A percentile compares a stretch with the other conserved stretches of the same genome.
phyloP scores from a whole-genome alignment of 306 rosid genomes.

The Citrullus amarus region DNA sequence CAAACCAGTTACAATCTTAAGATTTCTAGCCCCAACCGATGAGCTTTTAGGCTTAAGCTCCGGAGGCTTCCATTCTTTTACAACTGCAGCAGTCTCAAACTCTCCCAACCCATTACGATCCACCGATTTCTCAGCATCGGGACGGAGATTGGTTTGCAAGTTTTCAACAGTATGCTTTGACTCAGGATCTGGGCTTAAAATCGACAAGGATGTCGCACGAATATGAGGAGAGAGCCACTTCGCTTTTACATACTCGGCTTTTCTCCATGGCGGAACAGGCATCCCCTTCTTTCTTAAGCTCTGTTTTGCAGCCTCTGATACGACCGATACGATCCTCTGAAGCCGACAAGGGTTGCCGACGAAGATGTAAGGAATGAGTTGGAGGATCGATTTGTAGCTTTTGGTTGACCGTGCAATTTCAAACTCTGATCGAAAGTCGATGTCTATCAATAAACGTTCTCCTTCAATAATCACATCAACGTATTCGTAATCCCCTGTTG shows the following conservation, averaged over 20 bases:
- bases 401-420: conserved; percentile 91
- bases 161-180: not conserved
- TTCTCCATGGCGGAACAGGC: conserved; percentile 96
- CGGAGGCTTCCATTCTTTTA: conserved; percentile 59
- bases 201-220: not conserved
- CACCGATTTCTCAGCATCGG: not conserved
- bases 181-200: not conserved
- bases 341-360: conserved; percentile 78
- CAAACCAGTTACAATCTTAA: conserved; percentile 74
- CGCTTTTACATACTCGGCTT: conserved; percentile 78
- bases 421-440: conserved; percentile 86
- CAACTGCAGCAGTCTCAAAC: conserved; percentile 20
- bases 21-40: conserved; percentile 35
- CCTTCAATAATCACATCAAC: conserved; percentile 61
- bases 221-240: conserved; percentile 77
- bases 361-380: conserved; percentile 62
- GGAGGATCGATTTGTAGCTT: conserved; percentile 58
- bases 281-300: conserved; percentile 88
- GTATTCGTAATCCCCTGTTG: conserved; percentile 80
- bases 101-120: conserved; percentile 43
- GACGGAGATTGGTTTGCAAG: not conserved
- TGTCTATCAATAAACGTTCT: conserved; percentile 70
- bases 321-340: conserved; percentile 44
- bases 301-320: conserved; percentile 73
- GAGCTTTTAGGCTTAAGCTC: conserved; percentile 67